These are phyloP conservation scores for Yamadazyma diddensiae DNA, from an alignment of 1,139 yeast species.

Conservation along the genomic window DNA sequence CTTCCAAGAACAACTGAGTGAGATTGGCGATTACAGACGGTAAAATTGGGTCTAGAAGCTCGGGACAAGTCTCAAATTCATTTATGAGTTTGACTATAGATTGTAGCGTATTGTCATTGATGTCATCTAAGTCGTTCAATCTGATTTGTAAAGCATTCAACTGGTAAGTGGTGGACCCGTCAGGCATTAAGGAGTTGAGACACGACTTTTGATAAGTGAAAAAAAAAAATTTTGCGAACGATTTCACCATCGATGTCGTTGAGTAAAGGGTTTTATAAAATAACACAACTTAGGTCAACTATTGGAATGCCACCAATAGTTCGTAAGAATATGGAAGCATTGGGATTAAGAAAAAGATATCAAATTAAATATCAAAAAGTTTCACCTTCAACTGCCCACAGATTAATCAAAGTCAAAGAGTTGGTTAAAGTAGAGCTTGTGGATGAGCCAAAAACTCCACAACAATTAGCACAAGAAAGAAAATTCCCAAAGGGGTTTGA, in stretches of 20 bases:
- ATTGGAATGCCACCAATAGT: constrained; percentile 78
- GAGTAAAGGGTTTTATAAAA: constrained; percentile 45
- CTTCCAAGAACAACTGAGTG: constrained; percentile 23
- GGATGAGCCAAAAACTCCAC: constrained; percentile 45
- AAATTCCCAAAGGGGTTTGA: constrained; percentile 63
- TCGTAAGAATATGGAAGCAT: constrained; percentile 61
- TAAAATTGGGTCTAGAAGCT: constrained; percentile 44
- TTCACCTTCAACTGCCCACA: constrained; percentile 80
- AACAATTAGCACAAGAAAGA: constrained; percentile 55
- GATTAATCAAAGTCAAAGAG: constrained; percentile 80
- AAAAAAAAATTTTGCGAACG: constrained; percentile 4
- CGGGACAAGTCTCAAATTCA: constrained; percentile 58
- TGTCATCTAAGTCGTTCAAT: too few species aligned
- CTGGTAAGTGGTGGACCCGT: too few species aligned
- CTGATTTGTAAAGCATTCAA: too few species aligned
- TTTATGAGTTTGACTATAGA: constrained; percentile 17
- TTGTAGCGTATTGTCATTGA: constrained; percentile 1
- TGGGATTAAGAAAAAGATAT: constrained; percentile 77
- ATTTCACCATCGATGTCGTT: constrained; percentile 13
- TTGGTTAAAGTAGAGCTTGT: constrained; percentile 82
- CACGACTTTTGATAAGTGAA: constrained; percentile 5
- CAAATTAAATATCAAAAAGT: constrained; percentile 72
- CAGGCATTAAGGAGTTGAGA: constrained; percentile 2
- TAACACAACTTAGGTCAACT: constrained; percentile 75
- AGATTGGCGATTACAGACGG: constrained; percentile 28